Percentiles rank a stretch among this genome's conserved stretches.
These are phyloP conservation scores for Iris macrosiphon DNA, from an alignment of 106 monocot genomes.

Conservation along the genomic window DNA sequence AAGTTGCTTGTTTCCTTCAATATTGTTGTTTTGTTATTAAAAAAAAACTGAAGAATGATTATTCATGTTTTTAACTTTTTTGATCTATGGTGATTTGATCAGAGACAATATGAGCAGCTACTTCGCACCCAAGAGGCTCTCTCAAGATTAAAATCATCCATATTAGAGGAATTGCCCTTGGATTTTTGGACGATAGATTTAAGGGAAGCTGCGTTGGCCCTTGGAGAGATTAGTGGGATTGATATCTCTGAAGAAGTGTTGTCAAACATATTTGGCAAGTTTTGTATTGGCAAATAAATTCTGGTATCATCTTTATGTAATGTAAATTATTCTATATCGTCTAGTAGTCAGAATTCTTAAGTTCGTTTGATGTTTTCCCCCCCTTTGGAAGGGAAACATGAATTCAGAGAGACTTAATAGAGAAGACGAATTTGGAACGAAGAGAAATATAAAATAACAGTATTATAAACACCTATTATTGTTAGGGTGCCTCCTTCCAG, in stretches of 20 bases:
- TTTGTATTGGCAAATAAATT: conserved; percentile 94
- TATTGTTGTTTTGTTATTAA: too few species aligned
- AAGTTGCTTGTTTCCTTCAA: too few species aligned
- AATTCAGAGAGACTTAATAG: too few species aligned
- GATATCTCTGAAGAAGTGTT: conserved; percentile 87
- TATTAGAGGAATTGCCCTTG: conserved; percentile 59
- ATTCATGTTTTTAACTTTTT: neutral
- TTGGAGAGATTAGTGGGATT: conserved; percentile 70
- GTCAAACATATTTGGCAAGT: conserved; percentile 83
- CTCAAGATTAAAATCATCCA: conserved; percentile 49
- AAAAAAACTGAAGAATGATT: neutral
- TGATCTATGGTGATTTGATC: neutral
- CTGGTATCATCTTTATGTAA: neutral
- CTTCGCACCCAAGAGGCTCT: conserved; percentile 63
- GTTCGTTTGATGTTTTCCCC: too few species aligned
- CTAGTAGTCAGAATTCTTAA: too few species aligned
- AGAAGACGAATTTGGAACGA: too few species aligned
- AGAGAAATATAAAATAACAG: too few species aligned
- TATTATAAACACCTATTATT: too few species aligned
- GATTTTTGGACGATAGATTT: conserved; percentile 98
- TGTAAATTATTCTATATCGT: neutral
- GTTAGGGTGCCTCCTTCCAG: too few species aligned
- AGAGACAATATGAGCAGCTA: conserved; percentile 97
- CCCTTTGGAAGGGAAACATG: too few species aligned
- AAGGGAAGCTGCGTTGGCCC: conserved; percentile 84